phyloP scores from a whole-genome alignment of 164 flowering plant species.

The Annona squamosa region DNA sequence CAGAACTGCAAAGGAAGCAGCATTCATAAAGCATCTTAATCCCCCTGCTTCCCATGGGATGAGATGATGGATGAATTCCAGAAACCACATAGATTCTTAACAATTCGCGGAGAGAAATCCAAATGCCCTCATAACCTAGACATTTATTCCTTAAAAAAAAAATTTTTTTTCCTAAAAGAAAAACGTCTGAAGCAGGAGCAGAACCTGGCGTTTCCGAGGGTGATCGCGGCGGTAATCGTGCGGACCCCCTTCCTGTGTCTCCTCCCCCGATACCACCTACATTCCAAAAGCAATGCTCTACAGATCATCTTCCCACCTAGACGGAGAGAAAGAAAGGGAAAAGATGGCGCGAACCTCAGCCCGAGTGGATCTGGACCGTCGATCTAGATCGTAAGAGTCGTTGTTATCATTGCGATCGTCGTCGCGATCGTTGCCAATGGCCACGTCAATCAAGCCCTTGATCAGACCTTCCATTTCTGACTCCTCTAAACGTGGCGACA shows the following conservation, averaged over 20 bases:
- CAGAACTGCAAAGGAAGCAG: too few species aligned
- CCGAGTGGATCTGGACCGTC: constrained; percentile 79
- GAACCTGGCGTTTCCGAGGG: not conserved
- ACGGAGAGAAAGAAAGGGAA: not conserved
- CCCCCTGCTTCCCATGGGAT: too few species aligned
- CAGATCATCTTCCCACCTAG: not conserved
- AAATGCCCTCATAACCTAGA: too few species aligned
- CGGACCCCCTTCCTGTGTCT: not conserved
- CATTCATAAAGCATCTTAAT: too few species aligned
- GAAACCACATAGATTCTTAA: too few species aligned
- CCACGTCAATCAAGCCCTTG: constrained; percentile 68
- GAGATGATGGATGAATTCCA: too few species aligned
- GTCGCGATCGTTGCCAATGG: constrained; percentile 29
- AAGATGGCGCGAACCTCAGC: constrained; percentile 42
- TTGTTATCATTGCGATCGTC: constrained; percentile 12
- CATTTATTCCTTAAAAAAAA: not conserved
- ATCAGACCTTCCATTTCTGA: constrained; percentile 69
- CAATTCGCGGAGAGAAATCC: too few species aligned
- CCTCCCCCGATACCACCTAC: constrained; percentile 60
- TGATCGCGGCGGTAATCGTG: not conserved
- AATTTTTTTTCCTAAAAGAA: not conserved
- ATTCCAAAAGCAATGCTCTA: not conserved
- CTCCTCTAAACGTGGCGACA: not conserved
- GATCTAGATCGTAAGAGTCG: constrained; percentile 30
- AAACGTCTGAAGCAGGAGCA: not conserved